Evolutionary conservation across 352 stramenopile genomes (phyloP).

Genomic region (Phytopythium boreale): DNA sequence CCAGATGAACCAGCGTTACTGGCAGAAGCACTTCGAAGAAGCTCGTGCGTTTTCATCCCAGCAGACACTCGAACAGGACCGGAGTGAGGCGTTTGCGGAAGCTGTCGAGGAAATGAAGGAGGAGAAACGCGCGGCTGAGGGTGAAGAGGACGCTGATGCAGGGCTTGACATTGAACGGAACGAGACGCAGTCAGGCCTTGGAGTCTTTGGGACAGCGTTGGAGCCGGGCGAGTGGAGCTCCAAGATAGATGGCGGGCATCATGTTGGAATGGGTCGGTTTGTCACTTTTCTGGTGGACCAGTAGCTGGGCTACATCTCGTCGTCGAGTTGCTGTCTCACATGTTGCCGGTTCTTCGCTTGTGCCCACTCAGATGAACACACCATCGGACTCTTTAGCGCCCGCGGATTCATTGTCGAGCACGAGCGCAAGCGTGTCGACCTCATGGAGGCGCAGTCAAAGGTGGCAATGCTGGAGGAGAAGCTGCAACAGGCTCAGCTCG

Average conservation of each 20-base stretch:
- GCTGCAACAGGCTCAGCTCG: constrained; percentile 37
- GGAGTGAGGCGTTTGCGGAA: constrained; percentile 19
- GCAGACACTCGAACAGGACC: constrained; percentile 28
- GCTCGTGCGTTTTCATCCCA: constrained; percentile 43
- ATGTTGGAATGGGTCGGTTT: constrained; percentile 45
- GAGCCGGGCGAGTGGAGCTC: constrained; percentile 59
- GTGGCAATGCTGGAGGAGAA: constrained; percentile 49
- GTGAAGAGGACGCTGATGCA: constrained; percentile 28
- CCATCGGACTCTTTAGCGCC: constrained; percentile 37
- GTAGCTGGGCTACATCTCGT: neutral
- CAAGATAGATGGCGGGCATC: constrained; percentile 34
- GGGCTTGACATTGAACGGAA: constrained; percentile 14
- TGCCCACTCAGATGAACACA: constrained; percentile 40
- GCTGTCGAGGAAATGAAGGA: constrained; percentile 30
- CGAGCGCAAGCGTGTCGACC: constrained; percentile 40
- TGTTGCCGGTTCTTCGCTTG: neutral
- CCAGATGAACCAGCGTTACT: constrained; percentile 64
- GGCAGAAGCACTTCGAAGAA: constrained; percentile 60
- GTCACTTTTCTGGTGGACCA: neutral
- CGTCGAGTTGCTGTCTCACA: neutral
- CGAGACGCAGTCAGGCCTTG: constrained; percentile 38
- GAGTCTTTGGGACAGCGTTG: constrained; percentile 52
- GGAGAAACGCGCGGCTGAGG: constrained; percentile 29
- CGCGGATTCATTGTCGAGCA: constrained; percentile 42
- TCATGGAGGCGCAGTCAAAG: constrained; percentile 57